Conservation (phyloP, 768 basidiomycete species). For the Serendipita sp. region DNA sequence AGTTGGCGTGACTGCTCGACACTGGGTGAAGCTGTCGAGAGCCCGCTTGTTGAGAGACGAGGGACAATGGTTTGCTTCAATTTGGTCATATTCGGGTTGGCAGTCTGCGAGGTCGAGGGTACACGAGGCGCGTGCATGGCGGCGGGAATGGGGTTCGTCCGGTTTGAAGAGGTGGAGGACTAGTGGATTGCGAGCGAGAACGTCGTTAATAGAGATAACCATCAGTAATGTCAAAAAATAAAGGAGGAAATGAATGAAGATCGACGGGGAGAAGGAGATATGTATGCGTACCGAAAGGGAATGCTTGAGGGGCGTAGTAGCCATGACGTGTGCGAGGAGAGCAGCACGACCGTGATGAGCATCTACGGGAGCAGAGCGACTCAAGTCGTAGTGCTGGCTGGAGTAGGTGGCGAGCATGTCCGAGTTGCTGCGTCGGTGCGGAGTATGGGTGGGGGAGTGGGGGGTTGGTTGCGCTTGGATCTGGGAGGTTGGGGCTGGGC, state of each 20-base stretch:
- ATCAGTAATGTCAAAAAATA: background rate
- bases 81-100: constrained; percentile 7
- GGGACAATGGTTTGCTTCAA: constrained; percentile 1
- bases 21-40: background rate
- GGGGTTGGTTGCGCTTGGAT: background rate
- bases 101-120: background rate
- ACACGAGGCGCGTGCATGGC: constrained; percentile 3
- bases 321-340: constrained; percentile 1
- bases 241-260: background rate
- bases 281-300: background rate
- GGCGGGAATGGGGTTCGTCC: background rate
- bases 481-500: constrained; percentile 12
- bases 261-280: background rate
- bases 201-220: background rate
- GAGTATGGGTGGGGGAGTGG: too few species aligned
- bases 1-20: background rate
- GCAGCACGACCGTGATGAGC: background rate
- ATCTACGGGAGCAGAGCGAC: background rate
- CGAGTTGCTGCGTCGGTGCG: background rate
- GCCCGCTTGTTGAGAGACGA: background rate
- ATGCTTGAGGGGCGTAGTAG: background rate
- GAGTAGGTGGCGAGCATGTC: background rate
- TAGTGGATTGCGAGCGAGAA: background rate
- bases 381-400: background rate
- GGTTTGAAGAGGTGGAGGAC: constrained; percentile 5